Evolutionary conservation across 1,284 basidiomycete species (phyloP).

Genomic region (Ceratobasidium sp.): DNA sequence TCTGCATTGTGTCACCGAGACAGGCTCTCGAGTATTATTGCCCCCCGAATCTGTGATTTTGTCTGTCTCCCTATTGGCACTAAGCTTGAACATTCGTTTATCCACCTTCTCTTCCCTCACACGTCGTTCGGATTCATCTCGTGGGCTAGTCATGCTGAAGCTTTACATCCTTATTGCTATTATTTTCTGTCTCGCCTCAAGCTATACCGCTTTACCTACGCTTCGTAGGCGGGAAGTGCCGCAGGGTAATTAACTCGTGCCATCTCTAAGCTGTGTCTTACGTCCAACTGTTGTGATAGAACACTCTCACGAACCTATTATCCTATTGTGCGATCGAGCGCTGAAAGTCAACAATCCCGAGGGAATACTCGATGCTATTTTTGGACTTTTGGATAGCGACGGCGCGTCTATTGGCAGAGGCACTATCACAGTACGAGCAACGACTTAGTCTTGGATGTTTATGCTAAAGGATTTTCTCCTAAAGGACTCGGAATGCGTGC

Average conservation of each 20-base stretch:
- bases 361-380: conserved; percentile 73
- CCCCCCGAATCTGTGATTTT: conserved; percentile 55
- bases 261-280: conserved; percentile 19
- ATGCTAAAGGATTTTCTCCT: background rate
- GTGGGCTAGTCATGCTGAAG: conserved; percentile 23
- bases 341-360: conserved; percentile 72
- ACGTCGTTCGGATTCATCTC: conserved; percentile 4
- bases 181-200: conserved; percentile 52
- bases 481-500: conserved; percentile 74
- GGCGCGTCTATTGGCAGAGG: conserved; percentile 71
- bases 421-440: conserved; percentile 63
- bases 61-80: conserved; percentile 53
- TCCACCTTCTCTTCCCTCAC: conserved; percentile 16
- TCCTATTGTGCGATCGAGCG: conserved; percentile 65
- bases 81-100: conserved; percentile 11
- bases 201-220: conserved; percentile 59
- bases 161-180: conserved; percentile 50
- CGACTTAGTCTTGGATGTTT: background rate
- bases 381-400: conserved; percentile 74
- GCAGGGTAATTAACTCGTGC: conserved; percentile 64
- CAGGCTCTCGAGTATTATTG: conserved; percentile 66
- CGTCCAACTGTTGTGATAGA: conserved; percentile 59
- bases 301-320: conserved; percentile 73
- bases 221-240: conserved; percentile 70
- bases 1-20: conserved; percentile 64